These are phyloP conservation scores for Yamadazyma endophytica DNA, from an alignment of 805 yeast species.

Conservation along the genomic window DNA sequence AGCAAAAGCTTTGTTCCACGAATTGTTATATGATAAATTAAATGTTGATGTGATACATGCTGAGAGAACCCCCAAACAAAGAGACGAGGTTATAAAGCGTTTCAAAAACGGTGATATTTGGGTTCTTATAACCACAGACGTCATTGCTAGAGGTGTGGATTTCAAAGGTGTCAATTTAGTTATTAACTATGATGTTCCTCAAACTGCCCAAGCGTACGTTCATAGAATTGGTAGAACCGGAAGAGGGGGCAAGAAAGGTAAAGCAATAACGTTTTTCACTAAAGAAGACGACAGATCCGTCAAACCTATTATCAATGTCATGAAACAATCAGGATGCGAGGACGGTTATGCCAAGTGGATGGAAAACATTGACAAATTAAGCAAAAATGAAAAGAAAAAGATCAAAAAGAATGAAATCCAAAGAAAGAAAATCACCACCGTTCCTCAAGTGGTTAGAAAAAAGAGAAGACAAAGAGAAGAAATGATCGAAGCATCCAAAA, in stretches of 20 bases:
- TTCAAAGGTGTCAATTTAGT: constrained; percentile 94
- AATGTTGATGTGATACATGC: constrained; percentile 96
- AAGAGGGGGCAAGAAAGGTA: constrained; percentile 84
- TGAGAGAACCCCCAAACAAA: constrained; percentile 83
- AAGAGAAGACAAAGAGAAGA: constrained; percentile 61
- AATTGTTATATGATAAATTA: constrained; percentile 81
- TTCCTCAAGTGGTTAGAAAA: constrained; percentile 61
- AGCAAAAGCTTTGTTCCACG: constrained; percentile 94
- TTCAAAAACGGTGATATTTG: constrained; percentile 90
- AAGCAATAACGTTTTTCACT: constrained; percentile 89
- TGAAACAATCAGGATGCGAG: constrained; percentile 84
- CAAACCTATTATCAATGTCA: constrained; percentile 85
- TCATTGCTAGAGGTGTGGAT: constrained; percentile 93
- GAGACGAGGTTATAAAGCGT: constrained; percentile 77
- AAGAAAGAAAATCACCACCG: constrained; percentile 79
- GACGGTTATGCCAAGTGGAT: constrained; percentile 75
- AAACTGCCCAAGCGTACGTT: constrained; percentile 88
- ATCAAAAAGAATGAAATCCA: constrained; percentile 56
- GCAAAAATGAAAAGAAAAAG: constrained; percentile 57
- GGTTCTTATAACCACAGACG: constrained; percentile 97
- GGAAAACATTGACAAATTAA: constrained; percentile 62
- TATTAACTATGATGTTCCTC: constrained; percentile 95
- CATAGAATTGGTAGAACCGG: constrained; percentile 99
- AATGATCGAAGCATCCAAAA: constrained; percentile 76
- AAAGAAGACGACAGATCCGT: constrained; percentile 77